Conservation (phyloP, 2,329 filamentous ascomycete species). For the Cercospora sp. region DNA sequence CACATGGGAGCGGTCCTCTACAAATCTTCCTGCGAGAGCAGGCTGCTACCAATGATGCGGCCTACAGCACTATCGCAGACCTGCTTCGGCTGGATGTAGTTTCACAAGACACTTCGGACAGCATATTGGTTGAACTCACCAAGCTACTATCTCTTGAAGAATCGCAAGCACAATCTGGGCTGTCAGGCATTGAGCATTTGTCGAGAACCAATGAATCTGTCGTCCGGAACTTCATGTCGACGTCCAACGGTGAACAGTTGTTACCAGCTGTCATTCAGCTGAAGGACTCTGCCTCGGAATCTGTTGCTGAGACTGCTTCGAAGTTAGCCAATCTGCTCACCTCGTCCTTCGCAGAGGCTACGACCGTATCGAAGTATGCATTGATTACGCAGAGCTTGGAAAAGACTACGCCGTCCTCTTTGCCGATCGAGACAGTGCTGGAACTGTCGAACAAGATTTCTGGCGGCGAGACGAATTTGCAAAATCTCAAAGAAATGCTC, state of each 20-base stretch:
- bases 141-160: slow-evolving; percentile 42
- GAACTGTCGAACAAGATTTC: slow-evolving; percentile 55
- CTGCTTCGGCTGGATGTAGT: slow-evolving; percentile 33
- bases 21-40: slow-evolving; percentile 17
- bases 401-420: slow-evolving; percentile 44
- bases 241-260: slow-evolving; percentile 50
- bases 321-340: slow-evolving; percentile 35
- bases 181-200: slow-evolving; percentile 41
- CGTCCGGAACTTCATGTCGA: slow-evolving; percentile 49
- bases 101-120: slow-evolving; percentile 41
- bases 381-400: slow-evolving; percentile 55
- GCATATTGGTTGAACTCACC: slow-evolving; percentile 42
- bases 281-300: slow-evolving; percentile 55
- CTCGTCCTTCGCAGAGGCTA: slow-evolving; percentile 25
- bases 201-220: slow-evolving; percentile 40
- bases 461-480: slow-evolving; percentile 32
- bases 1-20: slow-evolving; percentile 31
- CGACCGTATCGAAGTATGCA: slow-evolving; percentile 41
- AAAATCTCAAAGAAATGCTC: slow-evolving; percentile 28
- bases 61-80: slow-evolving; percentile 21
- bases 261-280: slow-evolving; percentile 55
- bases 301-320: slow-evolving; percentile 49
- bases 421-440: slow-evolving; percentile 58
- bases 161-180: slow-evolving; percentile 7
- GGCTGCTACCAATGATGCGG: neutral